Evolutionary conservation across 2,329 filamentous ascomycete species (phyloP).

Genomic region (Cladophialophora immunda): DNA sequence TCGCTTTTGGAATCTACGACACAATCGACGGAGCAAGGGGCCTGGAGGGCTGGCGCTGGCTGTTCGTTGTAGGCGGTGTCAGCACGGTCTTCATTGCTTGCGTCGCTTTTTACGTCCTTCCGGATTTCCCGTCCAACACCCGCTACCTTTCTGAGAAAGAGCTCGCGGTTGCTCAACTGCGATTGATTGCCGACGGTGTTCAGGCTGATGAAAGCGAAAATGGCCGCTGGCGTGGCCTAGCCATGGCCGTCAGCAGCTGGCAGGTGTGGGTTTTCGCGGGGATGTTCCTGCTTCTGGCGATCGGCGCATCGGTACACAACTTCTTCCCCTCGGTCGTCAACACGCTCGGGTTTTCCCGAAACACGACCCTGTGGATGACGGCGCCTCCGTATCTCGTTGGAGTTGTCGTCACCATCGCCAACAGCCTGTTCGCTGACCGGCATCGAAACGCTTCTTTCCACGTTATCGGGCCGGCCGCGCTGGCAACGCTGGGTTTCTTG

Average conservation of each 20-base stretch:
- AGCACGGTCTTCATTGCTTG: conserved; percentile 70
- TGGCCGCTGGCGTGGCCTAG: conserved; percentile 42
- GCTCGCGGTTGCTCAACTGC: conserved; percentile 58
- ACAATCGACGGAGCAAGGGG: conserved; percentile 20
- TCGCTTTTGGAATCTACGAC: conserved; percentile 16
- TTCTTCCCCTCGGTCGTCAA: conserved; percentile 76
- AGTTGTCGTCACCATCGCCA: conserved; percentile 66
- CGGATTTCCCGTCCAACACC: conserved; percentile 71
- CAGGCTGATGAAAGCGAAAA: conserved; percentile 38
- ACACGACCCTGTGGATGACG: conserved; percentile 69
- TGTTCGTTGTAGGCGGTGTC: conserved; percentile 68
- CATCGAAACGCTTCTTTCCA: conserved; percentile 77
- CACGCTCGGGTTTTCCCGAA: conserved; percentile 68
- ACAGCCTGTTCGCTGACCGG: conserved; percentile 71
- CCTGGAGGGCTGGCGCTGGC: conserved; percentile 36
- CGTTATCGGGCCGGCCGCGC: conserved; percentile 61
- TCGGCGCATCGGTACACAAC: conserved; percentile 67
- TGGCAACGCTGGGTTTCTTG: conserved; percentile 45
- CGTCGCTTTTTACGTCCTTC: conserved; percentile 66
- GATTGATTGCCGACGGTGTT: conserved; percentile 30
- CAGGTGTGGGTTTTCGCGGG: conserved; percentile 51
- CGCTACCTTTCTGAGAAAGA: conserved; percentile 68
- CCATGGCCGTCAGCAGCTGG: conserved; percentile 38
- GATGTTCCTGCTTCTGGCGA: conserved; percentile 44
- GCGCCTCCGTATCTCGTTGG: conserved; percentile 54